These are phyloP conservation scores for Cladosporium sphaerospermum DNA, from an alignment of 2,329 filamentous ascomycete species.

Conservation along the genomic window DNA sequence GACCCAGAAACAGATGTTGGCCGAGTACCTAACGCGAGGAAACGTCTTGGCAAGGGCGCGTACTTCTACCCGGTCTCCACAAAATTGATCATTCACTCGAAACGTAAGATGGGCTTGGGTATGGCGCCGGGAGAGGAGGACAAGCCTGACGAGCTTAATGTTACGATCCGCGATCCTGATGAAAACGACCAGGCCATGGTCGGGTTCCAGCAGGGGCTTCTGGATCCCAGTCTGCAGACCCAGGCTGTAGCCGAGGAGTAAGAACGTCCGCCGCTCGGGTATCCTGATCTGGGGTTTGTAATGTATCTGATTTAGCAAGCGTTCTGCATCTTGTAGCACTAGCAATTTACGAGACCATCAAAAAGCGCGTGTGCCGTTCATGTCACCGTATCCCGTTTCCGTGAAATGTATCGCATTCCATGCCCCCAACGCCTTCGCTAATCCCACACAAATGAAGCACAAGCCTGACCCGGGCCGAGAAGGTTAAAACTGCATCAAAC, in stretches of 20 bases:
- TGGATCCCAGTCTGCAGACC: conserved; percentile 12
- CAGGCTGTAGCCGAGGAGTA: conserved; percentile 1
- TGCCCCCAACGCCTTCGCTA: conserved; percentile 7
- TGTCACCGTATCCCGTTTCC: background rate
- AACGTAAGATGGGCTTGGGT: conserved; percentile 30
- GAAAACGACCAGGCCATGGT: conserved; percentile 45
- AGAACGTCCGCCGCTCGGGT: background rate
- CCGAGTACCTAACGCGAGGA: conserved; percentile 30
- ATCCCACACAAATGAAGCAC: background rate
- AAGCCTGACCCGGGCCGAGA: background rate
- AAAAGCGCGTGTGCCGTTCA: background rate
- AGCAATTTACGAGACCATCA: conserved; percentile 1
- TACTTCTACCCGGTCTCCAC: conserved; percentile 58
- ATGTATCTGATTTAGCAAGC: conserved; percentile 8
- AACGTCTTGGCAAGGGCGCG: conserved; percentile 45
- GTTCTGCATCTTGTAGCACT: conserved; percentile 9
- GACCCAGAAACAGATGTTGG: conserved; percentile 38
- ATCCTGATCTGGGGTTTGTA: background rate
- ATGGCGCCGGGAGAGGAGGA: conserved; percentile 37
- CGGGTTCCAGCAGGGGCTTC: conserved; percentile 19
- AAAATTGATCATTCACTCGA: conserved; percentile 47
- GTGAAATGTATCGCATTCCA: background rate
- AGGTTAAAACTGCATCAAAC: background rate
- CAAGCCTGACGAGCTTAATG: conserved; percentile 48
- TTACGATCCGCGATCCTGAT: conserved; percentile 46